Base-by-base conservation (phyloP, 352 stramenopile species). In the Globisporangium orthogonon region DNA sequence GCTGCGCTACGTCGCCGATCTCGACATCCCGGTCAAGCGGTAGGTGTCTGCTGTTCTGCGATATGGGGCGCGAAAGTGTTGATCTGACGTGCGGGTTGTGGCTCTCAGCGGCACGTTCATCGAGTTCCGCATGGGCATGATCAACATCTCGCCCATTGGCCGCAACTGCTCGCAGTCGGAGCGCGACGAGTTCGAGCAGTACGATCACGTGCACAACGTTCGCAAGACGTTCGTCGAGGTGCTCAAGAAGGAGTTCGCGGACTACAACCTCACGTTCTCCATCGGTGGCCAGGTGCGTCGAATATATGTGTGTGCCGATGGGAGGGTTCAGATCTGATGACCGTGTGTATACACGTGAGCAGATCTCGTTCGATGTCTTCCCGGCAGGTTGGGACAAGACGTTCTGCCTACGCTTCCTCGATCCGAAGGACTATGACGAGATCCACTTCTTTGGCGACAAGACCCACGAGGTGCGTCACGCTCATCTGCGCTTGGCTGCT, bases 361-460 rank as follows among this genome's bases (percentile, higher is more conserved):
- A 78, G 86, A 99, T 99, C 70, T 98, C 92, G 14, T 99, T 99
- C 69, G 97, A 99, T 76, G 83, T 98, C 31, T 99, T 99, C 76
- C 97, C 97, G 1, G 58, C 83, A 57, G 97, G 97, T 31, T 99
- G 97, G 97, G 97, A 99, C 80, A 99, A 99, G 86, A 99, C 97
- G 1, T 99, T 98, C 71, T 98, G 95, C 73, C 86, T 99, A 50
- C 85, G 90, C 53, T 98, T 96, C 77, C 67, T 97, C 39, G 76
- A 87, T 54, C 75, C 87, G 13, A 89, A 79, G 54, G 95, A 98
- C 73, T 99, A 98, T 78, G 96, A 99, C 67, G 95, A 98, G 70
- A 97, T 99, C 70, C 97, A 99, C 78, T 99, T 99, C 69, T 99
- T 99, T 70, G 97, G 97, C 52, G 97, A 99, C 87, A 99, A 99